A percentile compares a stretch with the other conserved stretches of the same genome.
Conservation (phyloP, 1,139 yeast species). For the Sugiyamaella pinicola region DNA sequence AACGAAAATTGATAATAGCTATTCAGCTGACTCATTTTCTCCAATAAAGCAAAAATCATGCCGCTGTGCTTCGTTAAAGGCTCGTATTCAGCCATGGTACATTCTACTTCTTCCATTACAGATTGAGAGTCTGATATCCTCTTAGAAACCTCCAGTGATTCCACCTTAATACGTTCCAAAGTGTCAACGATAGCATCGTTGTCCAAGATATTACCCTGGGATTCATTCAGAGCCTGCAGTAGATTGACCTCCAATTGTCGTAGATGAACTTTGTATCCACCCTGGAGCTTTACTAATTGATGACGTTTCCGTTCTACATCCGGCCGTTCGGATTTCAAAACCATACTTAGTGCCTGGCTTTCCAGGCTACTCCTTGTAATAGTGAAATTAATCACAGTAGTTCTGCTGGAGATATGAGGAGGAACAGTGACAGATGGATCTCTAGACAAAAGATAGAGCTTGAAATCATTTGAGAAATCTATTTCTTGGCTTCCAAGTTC, state of each 20-base stretch:
- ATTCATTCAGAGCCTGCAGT: slow-evolving; percentile 57
- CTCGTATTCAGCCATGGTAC: slow-evolving; percentile 50
- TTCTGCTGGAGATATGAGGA: slow-evolving; percentile 62
- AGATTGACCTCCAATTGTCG: slow-evolving; percentile 62
- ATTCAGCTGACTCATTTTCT: slow-evolving; percentile 48
- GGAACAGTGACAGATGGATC: slow-evolving; percentile 56
- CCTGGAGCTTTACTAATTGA: slow-evolving; percentile 56
- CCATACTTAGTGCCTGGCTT: slow-evolving; percentile 59
- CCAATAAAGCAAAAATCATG: slow-evolving; percentile 51
- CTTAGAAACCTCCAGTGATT: slow-evolving; percentile 56
- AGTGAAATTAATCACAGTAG: slow-evolving; percentile 68
- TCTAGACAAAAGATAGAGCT: slow-evolving; percentile 60
- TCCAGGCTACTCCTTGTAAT: slow-evolving; percentile 69
- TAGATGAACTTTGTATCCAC: slow-evolving; percentile 60
- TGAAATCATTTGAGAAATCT: slow-evolving; percentile 68
- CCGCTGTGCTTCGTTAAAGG: slow-evolving; percentile 62
- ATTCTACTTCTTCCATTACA: slow-evolving; percentile 58
- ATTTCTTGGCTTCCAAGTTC: slow-evolving; percentile 63
- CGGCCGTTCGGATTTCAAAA: slow-evolving; percentile 61
- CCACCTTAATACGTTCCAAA: slow-evolving; percentile 65
- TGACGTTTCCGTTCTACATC: slow-evolving; percentile 63
- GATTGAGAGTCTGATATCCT: slow-evolving; percentile 58
- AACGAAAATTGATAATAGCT: slow-evolving; percentile 63
- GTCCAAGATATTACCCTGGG: slow-evolving; percentile 68
- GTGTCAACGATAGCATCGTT: slow-evolving; percentile 61